Percentiles rank a stretch among this genome's conserved stretches.
Evolutionary conservation across 306 rosid species (phyloP).

Genomic region (Cicer arietinum): DNA sequence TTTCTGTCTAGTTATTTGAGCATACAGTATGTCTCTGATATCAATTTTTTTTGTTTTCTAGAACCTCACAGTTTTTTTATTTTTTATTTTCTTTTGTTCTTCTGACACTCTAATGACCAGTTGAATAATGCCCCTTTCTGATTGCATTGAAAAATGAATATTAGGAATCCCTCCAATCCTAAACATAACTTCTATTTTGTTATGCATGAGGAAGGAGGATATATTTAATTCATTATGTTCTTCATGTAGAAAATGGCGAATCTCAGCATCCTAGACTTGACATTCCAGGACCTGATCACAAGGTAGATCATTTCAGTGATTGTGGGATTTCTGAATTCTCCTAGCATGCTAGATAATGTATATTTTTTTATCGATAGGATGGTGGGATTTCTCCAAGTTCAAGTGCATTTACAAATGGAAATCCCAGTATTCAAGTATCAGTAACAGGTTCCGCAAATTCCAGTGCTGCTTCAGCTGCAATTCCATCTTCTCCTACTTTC

Average conservation of each 20-base stretch:
- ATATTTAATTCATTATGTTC: constrained; percentile 38
- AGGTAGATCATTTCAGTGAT: constrained; percentile 57
- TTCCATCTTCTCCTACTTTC: constrained; percentile 49
- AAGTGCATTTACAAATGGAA: constrained; percentile 40
- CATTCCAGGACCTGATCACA: constrained; percentile 64
- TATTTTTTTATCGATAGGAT: constrained; percentile 50
- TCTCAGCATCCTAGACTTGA: constrained; percentile 69
- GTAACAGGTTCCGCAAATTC: constrained; percentile 45
- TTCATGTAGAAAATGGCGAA: constrained; percentile 72
- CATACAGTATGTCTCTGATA: constrained; percentile 23
- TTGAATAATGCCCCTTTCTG: not conserved
- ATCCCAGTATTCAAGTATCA: constrained; percentile 38
- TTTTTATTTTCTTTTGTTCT: constrained; percentile 5
- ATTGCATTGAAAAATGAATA: not conserved
- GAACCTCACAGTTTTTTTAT: constrained; percentile 3
- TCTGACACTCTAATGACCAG: constrained; percentile 17
- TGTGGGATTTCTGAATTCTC: constrained; percentile 37
- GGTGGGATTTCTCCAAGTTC: constrained; percentile 52
- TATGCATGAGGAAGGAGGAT: constrained; percentile 22
- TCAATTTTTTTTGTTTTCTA: constrained; percentile 19
- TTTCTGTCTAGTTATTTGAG: constrained; percentile 36
- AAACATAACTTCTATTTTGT: not conserved
- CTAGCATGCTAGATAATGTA: constrained; percentile 31
- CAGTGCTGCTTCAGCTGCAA: constrained; percentile 44
- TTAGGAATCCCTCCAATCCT: constrained; percentile 20